Evolutionary conservation across 2,329 filamentous ascomycete genomes (phyloP), one percentile per base, ranked within the genome.

Genomic region (Dothistroma pini): DNA sequence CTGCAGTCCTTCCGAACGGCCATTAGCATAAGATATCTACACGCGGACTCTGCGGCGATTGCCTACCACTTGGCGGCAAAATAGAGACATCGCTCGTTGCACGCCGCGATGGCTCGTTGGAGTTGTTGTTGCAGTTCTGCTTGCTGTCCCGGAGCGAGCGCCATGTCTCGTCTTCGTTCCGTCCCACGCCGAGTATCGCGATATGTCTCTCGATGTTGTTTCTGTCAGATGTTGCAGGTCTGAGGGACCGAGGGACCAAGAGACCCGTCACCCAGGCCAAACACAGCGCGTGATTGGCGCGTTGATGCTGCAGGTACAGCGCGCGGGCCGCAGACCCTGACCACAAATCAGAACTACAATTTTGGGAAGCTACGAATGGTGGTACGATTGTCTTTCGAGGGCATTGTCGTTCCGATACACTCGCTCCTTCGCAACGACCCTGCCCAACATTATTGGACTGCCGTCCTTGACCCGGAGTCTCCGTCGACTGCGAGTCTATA

Each of bases 11-110:
- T 72, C 48, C 52, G 44, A 64, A 4, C 50, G n/a, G 10, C 41
- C 57, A 54, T 67, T 41, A 70, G 64, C 35, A 8, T 8, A 7
- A n/a, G 8, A 25, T n/a, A 51, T n/a, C n/a, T n/a, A n/a, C n/a
- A 56, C 51, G 7, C 14, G 16, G 55, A 44, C 41, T 19, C 35
- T 32, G 70, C 59, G 75, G 14, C 21, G 1, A 22, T 29, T 61
- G 71, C 41, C 14, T 71, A 96, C 95, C 95, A 99, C 86, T 97
- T 97, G 31, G 95, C 89, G 7, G 93, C 95, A 71, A 97, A 93
- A 72, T 97, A 97, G 12, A 99, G 84, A 75, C 95, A 96, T 75
- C 95, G 83, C 74, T 99, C 95, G 1, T 92, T 96, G 78, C 93
- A 97, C 73, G 92, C 92, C 25, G 95, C 83, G 2, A 95, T 88